A percentile compares a stretch with the other conserved stretches of the same genome.
These are phyloP conservation scores for Trichosporon inkin DNA, from an alignment of 1,284 basidiomycete genomes.

Conservation along the genomic window DNA sequence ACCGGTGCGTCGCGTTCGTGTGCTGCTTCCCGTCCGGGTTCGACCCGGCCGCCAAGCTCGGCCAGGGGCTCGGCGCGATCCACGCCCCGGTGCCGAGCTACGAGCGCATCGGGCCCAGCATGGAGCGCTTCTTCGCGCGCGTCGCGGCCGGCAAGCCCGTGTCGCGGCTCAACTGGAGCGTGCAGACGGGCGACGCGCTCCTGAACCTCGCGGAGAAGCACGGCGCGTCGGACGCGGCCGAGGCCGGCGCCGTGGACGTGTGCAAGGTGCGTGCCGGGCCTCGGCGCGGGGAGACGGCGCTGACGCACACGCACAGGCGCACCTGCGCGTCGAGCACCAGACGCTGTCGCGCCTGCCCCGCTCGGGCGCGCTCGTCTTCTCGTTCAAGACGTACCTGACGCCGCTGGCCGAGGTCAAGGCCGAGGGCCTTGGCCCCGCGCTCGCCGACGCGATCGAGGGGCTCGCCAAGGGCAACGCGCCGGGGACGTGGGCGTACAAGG, in stretches of 20 bases:
- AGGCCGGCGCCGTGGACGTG: neutral
- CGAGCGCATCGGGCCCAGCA: conserved; percentile 18
- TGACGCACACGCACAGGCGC: neutral
- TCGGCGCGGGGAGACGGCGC: neutral
- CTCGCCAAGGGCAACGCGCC: conserved; percentile 20
- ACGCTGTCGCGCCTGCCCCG: conserved; percentile 17
- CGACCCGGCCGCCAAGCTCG: conserved; percentile 18
- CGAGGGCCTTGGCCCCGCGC: conserved; percentile 11
- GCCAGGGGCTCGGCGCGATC: conserved; percentile 13
- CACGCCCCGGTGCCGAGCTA: conserved; percentile 19
- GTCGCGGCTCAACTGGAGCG: conserved; percentile 16
- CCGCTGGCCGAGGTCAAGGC: conserved; percentile 16
- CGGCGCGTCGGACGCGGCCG: conserved; percentile 8
- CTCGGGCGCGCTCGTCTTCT: conserved; percentile 15
- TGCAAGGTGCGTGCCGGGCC: neutral
- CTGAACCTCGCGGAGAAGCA: conserved; percentile 16
- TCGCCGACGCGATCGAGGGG: conserved; percentile 22
- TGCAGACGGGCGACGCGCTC: conserved; percentile 17
- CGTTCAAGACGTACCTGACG: conserved; percentile 20
- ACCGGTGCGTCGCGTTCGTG: conserved; percentile 19
- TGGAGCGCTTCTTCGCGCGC: conserved; percentile 21
- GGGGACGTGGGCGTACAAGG: conserved; percentile 22
- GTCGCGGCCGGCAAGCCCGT: conserved; percentile 19
- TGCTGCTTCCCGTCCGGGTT: conserved; percentile 22
- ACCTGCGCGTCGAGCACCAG: conserved; percentile 20